Percentiles rank a stretch among this genome's conserved stretches.
These are phyloP conservation scores for Sporisorium graminicola DNA, from an alignment of 1,284 basidiomycete genomes.

Conservation along the genomic window DNA sequence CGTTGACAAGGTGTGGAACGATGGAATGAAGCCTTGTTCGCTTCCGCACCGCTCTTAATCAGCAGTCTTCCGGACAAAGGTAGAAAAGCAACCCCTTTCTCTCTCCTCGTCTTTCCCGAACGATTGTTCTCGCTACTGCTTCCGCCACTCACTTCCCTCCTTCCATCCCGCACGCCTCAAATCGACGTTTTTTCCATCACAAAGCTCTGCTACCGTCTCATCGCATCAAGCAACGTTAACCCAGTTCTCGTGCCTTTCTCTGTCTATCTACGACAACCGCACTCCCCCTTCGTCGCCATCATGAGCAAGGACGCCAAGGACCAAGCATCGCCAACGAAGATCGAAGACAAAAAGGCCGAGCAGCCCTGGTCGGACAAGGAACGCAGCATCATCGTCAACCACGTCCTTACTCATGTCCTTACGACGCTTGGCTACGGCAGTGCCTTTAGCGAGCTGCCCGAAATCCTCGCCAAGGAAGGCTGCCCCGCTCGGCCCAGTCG, in stretches of 20 bases:
- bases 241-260: no score
- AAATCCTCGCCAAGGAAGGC: slow-evolving; percentile 13
- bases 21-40: background rate
- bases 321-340: background rate
- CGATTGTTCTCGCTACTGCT: background rate
- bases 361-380: slow-evolving; percentile 31
- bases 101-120: background rate
- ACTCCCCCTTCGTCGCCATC: background rate
- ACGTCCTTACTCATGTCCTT: slow-evolving; percentile 26
- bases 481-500: background rate
- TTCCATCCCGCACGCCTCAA: background rate
- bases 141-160: background rate
- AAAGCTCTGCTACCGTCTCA: background rate
- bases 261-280: background rate
- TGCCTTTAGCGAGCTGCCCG: slow-evolving; percentile 11
- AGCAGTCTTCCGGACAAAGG: background rate
- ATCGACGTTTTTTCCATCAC: background rate
- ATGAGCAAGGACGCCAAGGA: slow-evolving; percentile 6
- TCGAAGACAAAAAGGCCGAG: slow-evolving; percentile 5
- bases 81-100: background rate
- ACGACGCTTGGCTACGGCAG: slow-evolving; percentile 9
- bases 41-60: background rate
- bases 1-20: slow-evolving; percentile 2
- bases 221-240: background rate
- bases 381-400: slow-evolving; percentile 25